These are phyloP conservation scores for Mortierella sp. DNA, from an alignment of 371 early-diverging fungal genomes.

Conservation along the genomic window DNA sequence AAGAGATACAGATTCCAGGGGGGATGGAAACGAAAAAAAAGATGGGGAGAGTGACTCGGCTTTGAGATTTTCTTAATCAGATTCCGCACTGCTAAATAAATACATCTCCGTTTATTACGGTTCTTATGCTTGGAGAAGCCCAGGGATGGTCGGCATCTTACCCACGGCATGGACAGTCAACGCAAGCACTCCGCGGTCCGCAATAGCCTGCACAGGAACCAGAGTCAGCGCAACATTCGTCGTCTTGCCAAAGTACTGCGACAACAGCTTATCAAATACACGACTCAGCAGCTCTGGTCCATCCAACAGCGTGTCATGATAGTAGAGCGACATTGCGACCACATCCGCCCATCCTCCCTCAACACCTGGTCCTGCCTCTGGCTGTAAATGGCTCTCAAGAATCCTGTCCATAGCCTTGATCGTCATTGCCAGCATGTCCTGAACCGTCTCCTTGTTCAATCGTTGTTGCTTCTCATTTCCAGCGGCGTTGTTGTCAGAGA, in stretches of 20 bases:
- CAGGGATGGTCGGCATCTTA: slow-evolving; percentile 38
- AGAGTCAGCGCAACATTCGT: slow-evolving; percentile 38
- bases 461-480: background rate
- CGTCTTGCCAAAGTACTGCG: background rate
- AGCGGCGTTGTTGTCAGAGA: background rate
- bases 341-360: slow-evolving; percentile 38
- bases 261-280: slow-evolving; percentile 23
- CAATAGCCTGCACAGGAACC: slow-evolving; percentile 50
- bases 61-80: background rate
- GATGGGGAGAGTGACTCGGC: background rate
- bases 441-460: background rate
- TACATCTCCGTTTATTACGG: too few relatives aligned
- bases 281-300: background rate
- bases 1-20: slow-evolving; percentile 10
- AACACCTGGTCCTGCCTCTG: slow-evolving; percentile 36
- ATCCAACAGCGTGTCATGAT: slow-evolving; percentile 22
- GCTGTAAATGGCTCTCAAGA: slow-evolving; percentile 17
- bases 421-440: slow-evolving; percentile 42
- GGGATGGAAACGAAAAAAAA: background rate
- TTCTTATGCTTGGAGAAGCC: slow-evolving; percentile 20
- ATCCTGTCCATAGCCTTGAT: slow-evolving; percentile 38
- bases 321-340: slow-evolving; percentile 42
- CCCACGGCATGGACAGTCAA: slow-evolving; percentile 45
- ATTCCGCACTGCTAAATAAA: background rate
- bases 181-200: slow-evolving; percentile 32